These are phyloP conservation scores for Heteromeles arbutifolia DNA, from an alignment of 306 rosid species.

Conservation along the genomic window DNA sequence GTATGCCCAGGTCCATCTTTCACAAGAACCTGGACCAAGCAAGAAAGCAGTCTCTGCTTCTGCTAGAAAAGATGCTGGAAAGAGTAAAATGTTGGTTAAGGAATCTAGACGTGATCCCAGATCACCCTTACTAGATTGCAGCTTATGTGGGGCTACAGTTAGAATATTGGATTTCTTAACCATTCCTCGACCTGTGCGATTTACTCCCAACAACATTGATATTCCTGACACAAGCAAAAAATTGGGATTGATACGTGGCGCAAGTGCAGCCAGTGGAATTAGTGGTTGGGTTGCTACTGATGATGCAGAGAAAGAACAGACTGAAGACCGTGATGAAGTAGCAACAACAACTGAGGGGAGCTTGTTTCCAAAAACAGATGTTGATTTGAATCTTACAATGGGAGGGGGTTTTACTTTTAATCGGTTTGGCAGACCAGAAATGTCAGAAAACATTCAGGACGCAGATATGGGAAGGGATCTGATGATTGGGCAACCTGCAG, in stretches of 20 bases:
- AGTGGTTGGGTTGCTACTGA: constrained; percentile 92
- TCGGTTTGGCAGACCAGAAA: constrained; percentile 56
- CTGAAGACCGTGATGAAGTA: constrained; percentile 94
- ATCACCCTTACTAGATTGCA: constrained; percentile 84
- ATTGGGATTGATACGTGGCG: constrained; percentile 96
- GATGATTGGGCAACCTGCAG: constrained; percentile 92
- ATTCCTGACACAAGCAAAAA: constrained; percentile 84
- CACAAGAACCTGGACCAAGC: constrained; percentile 61
- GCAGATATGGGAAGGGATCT: constrained; percentile 96
- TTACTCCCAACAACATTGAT: constrained; percentile 60
- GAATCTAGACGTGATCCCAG: constrained; percentile 70
- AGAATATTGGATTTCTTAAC: constrained; percentile 74
- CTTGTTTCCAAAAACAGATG: constrained; percentile 42
- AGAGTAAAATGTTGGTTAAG: constrained; percentile 55
- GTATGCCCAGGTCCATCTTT: constrained; percentile 58
- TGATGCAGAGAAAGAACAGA: constrained; percentile 79
- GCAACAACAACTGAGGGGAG: constrained; percentile 69
- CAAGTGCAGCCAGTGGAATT: constrained; percentile 97
- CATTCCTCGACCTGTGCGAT: constrained; percentile 73
- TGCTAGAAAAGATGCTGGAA: constrained; percentile 66
- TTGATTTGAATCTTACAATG: constrained; percentile 91
- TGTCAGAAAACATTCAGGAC: constrained; percentile 59
- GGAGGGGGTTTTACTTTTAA: constrained; percentile 61
- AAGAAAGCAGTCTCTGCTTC: constrained; percentile 70
- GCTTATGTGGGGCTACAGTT: constrained; percentile 92